These are phyloP conservation scores for Hymenoscyphus repandus DNA, from an alignment of 2,329 filamentous ascomycete species.

Conservation along the genomic window DNA sequence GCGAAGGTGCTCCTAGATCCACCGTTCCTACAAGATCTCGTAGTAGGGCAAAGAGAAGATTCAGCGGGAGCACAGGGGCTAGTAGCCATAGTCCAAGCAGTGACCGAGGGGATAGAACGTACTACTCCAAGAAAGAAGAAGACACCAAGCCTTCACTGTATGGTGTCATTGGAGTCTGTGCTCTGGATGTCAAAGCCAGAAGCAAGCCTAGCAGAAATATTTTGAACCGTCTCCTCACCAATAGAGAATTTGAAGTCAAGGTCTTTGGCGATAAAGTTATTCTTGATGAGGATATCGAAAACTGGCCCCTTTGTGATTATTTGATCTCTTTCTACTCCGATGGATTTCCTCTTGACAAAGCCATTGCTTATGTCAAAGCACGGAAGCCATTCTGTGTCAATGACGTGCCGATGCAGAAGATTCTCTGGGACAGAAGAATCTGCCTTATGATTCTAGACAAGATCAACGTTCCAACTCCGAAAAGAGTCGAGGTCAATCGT, in stretches of 20 bases:
- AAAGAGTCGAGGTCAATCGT: constrained; percentile 82
- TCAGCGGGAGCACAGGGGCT: constrained; percentile 76
- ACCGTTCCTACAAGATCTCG: constrained; percentile 52
- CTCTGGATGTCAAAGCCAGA: constrained; percentile 88
- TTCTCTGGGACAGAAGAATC: constrained; percentile 90
- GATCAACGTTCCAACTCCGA: constrained; percentile 83
- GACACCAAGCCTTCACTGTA: constrained; percentile 57
- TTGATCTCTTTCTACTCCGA: constrained; percentile 98
- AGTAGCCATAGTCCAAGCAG: constrained; percentile 78
- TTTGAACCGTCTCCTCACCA: constrained; percentile 82
- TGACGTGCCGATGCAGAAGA: constrained; percentile 93
- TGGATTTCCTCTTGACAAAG: constrained; percentile 93
- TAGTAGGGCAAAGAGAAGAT: constrained; percentile 66
- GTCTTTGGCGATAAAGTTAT: constrained; percentile 99
- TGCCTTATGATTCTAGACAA: constrained; percentile 85
- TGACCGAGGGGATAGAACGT: constrained; percentile 61
- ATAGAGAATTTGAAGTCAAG: constrained; percentile 90
- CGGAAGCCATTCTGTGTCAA: constrained; percentile 97
- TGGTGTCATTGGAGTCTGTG: constrained; percentile 85
- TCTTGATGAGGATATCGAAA: constrained; percentile 90
- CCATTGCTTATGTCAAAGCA: constrained; percentile 88
- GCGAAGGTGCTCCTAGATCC: constrained; percentile 29
- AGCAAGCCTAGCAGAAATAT: constrained; percentile 98
- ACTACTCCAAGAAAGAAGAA: constrained; percentile 47
- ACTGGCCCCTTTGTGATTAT: constrained; percentile 91